Conservation (phyloP, 192 early-diverging fungal species). For the Gorgonomyces haynaldii region DNA sequence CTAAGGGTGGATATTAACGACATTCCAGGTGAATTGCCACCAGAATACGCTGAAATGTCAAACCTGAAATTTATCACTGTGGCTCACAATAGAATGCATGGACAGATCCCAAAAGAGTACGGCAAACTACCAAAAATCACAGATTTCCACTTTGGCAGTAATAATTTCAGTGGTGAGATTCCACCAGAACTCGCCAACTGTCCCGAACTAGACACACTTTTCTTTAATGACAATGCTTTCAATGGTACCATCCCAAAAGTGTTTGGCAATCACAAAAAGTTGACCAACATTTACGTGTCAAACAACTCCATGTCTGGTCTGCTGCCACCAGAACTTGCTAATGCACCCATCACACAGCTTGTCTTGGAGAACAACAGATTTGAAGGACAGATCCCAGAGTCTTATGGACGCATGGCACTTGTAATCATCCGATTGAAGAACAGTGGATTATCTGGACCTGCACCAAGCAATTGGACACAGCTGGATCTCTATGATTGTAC, state of each 20-base stretch:
- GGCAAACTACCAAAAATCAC: too few species aligned
- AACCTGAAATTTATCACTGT: background rate
- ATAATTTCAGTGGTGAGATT: conserved; percentile 1
- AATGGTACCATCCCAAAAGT: background rate
- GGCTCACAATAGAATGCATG: too few species aligned
- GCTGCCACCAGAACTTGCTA: background rate
- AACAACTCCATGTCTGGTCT: background rate
- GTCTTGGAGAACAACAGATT: background rate
- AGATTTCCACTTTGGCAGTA: too few species aligned
- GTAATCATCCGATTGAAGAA: too few species aligned
- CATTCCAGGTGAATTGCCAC: background rate
- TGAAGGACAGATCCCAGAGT: too few species aligned
- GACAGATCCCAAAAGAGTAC: too few species aligned
- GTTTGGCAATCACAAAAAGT: background rate
- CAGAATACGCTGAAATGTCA: background rate
- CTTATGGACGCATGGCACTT: too few species aligned
- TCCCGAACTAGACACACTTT: background rate
- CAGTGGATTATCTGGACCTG: too few species aligned
- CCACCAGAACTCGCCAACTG: background rate
- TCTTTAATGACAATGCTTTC: background rate
- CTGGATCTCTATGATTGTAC: too few species aligned
- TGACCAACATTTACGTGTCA: background rate
- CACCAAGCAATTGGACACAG: too few species aligned
- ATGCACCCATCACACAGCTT: background rate
- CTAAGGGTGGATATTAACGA: background rate